Conservation (phyloP, 108 stramenopile species). For the Mediolabrus comicus region DNA sequence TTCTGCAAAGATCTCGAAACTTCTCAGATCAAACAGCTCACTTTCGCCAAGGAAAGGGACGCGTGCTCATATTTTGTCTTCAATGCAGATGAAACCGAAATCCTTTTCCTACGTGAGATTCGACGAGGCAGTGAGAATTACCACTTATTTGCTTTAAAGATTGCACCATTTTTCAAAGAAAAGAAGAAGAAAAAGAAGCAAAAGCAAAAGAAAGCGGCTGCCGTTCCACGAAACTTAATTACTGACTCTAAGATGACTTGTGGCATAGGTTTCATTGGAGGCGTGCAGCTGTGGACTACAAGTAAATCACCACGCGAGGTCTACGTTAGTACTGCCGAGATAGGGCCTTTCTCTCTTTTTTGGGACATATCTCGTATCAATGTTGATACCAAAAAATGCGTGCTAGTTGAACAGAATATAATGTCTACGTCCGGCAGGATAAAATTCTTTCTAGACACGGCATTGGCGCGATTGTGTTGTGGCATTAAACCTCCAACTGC, state of each 20-base stretch:
- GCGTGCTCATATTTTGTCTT: constrained; percentile 13
- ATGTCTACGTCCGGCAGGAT: constrained; percentile 11
- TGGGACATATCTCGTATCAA: constrained; percentile 21
- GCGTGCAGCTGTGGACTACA: constrained; percentile 25
- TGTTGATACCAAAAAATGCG: constrained; percentile 9
- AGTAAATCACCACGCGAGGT: not conserved
- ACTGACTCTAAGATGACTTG: constrained; percentile 6
- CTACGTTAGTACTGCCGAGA: constrained; percentile 10
- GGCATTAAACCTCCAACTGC: constrained; percentile 4
- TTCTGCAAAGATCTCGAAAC: constrained; percentile 10
- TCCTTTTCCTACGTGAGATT: constrained; percentile 18
- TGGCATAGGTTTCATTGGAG: constrained; percentile 26
- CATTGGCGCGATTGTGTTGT: not conserved
- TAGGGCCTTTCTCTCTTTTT: constrained; percentile 15
- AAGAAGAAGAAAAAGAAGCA: not conserved
- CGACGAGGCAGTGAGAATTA: constrained; percentile 23
- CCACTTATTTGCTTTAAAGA: constrained; percentile 11
- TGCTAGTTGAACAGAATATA: constrained; percentile 17
- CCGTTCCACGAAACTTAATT: constrained; percentile 10
- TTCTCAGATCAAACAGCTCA: constrained; percentile 2
- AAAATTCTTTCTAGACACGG: not conserved
- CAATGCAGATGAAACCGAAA: constrained; percentile 15
- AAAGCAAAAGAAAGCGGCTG: too few species aligned
- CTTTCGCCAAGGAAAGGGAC: constrained; percentile 11
- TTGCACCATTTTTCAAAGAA: constrained; percentile 9